These are phyloP conservation scores for Musa acuminata DNA, from an alignment of 176 grass and related monocot species.

Conservation along the genomic window DNA sequence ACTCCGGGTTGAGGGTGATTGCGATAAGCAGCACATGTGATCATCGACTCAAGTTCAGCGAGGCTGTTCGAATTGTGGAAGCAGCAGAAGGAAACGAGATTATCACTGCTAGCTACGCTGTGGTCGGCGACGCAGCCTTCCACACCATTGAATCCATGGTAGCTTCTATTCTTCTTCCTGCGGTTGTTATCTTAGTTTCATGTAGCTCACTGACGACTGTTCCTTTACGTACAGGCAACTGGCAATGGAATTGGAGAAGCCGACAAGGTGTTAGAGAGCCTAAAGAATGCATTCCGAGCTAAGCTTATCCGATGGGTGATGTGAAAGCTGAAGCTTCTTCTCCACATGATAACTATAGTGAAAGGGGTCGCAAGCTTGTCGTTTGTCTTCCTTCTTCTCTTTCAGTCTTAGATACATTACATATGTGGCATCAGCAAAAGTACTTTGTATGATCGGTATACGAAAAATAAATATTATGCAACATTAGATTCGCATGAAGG, in stretches of 20 bases:
- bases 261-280: neutral
- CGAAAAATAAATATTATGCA: too few relatives aligned
- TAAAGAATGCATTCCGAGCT: neutral
- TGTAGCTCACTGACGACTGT: neutral
- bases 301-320: too few relatives aligned
- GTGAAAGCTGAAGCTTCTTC: too few relatives aligned
- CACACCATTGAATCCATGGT: constrained; percentile 64
- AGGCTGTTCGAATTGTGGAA: constrained; percentile 36
- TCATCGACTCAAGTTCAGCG: constrained; percentile 40
- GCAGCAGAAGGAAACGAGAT: constrained; percentile 57
- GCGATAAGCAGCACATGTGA: constrained; percentile 25
- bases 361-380: too few relatives aligned
- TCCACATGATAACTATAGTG: too few relatives aligned
- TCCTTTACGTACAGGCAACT: neutral
- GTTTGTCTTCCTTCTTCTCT: too few relatives aligned
- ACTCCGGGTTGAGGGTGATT: constrained; percentile 36
- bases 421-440: too few relatives aligned
- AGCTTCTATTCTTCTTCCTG: neutral
- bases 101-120: constrained; percentile 59
- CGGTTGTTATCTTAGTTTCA: neutral
- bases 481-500: too few relatives aligned
- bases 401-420: too few relatives aligned
- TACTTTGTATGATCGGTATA: too few relatives aligned
- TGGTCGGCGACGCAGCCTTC: constrained; percentile 35
- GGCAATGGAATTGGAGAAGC: neutral